Evolutionary conservation across 1,284 basidiomycete genomes (phyloP), one percentile per base, ranked within the genome.

Genomic region (Melanopsichium pennsylvanicum): DNA sequence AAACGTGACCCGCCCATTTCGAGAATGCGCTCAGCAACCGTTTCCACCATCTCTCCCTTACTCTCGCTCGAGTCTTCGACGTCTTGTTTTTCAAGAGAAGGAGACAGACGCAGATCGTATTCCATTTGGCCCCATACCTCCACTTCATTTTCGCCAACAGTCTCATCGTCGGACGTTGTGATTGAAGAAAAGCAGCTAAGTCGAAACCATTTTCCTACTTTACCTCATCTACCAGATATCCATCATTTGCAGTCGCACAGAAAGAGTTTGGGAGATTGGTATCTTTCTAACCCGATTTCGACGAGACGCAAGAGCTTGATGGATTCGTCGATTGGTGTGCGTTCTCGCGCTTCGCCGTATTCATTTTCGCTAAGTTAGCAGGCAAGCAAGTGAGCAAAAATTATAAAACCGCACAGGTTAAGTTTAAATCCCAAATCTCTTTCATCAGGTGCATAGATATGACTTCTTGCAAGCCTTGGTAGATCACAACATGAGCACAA

Each of bases 251-350:
- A 45, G 13, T 18, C 47, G 2, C 32, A 34, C 29, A n/a, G n/a
- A n/a, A 40, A 49, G 31, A 67, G 63, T 26, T n/a, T 60, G 22
- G 52, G 50, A 15, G 63, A 67, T 35, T 67, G 37, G 33, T 67
- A 51, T 22, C 39, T 67, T 19, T 26, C 47, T 3, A 33, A 67
- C 23, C 63, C 63, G n/a, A 67, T 67, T 29, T 37, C 51, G 27
- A 45, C 51, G 27, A 45, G 31, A 29, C 37, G 51, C 39, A 43
- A 29, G n/a, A 18, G 32, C 50, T 26, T 31, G 36, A 29, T 13
- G 8, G 8, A 29, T n/a, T n/a, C n/a, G n/a, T n/a, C 27, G 27
- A 29, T 13, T 29, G 27, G 7, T 29, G 8, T 13, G 27, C 27
- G 27, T 29, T 13, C 27, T 29, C 27, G 27, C 27, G 27, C 27